A percentile compares a stretch with the other conserved stretches of the same genome.
These are phyloP conservation scores for Ascodesmis nigricans DNA, from an alignment of 495 filamentous ascomycete species.

Conservation along the genomic window DNA sequence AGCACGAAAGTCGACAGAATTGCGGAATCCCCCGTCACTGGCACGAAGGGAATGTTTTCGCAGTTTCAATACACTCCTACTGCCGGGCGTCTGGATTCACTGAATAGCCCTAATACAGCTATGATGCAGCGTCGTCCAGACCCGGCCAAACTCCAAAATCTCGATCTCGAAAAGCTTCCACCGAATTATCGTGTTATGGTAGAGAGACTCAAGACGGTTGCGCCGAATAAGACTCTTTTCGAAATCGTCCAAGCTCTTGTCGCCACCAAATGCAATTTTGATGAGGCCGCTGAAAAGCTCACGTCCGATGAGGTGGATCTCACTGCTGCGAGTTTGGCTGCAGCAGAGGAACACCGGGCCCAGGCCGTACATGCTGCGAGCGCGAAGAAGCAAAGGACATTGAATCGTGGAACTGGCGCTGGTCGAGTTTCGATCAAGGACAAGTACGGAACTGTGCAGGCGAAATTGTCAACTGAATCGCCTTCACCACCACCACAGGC, in stretches of 20 bases:
- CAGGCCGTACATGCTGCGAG: no score
- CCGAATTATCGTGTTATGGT: conserved; percentile 33
- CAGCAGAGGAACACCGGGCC: no score
- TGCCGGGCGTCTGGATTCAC: conserved; percentile 16
- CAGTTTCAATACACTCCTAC: not conserved
- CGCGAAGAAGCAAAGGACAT: conserved; percentile 11
- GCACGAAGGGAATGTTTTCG: not conserved
- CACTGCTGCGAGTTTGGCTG: conserved; percentile 20
- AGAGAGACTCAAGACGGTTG: conserved; percentile 30
- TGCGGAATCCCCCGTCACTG: conserved; percentile 10
- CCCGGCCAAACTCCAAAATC: conserved; percentile 33
- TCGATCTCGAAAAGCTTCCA: no score
- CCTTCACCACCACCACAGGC: conserved; percentile 14
- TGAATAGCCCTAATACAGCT: conserved; percentile 5
- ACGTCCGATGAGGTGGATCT: conserved; percentile 22
- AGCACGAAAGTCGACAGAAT: conserved; percentile 4
- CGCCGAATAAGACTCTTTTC: conserved; percentile 30
- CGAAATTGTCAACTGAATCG: conserved; percentile 21
- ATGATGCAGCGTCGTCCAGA: conserved; percentile 26
- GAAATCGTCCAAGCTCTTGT: conserved; percentile 33
- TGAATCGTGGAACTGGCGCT: conserved; percentile 18
- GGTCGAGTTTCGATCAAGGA: conserved; percentile 20
- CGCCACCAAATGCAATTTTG: conserved; percentile 31
- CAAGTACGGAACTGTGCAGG: conserved; percentile 27
- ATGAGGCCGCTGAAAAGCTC: conserved; percentile 36